Conservation (phyloP, 495 filamentous ascomycete genomes). For the Terfezia boudieri region DNA sequence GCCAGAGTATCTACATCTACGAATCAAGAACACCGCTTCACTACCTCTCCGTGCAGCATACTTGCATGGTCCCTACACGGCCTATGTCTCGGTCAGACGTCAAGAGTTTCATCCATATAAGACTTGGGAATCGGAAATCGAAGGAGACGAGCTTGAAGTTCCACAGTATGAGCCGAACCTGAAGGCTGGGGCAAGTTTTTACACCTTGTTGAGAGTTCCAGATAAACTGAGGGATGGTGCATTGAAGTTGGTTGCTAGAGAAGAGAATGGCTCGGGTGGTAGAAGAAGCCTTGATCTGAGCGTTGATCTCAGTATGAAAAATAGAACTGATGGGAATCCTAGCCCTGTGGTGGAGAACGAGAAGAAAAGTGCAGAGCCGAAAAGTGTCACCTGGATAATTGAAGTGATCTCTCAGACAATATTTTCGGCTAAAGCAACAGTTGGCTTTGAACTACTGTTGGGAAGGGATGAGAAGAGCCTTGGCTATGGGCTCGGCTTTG, state of each 20-base stretch:
- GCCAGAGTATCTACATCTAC: conserved; percentile 53
- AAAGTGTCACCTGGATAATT: conserved; percentile 63
- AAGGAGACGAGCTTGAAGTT: conserved; percentile 1
- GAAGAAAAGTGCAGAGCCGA: conserved; percentile 13
- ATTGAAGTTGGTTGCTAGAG: conserved; percentile 6
- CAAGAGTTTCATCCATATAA: conserved; percentile 14
- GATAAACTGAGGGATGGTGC: conserved; percentile 21
- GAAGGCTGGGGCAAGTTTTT: conserved; percentile 77
- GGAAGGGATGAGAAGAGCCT: conserved; percentile 67
- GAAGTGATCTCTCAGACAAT: conserved; percentile 82
- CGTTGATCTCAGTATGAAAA: too few relatives aligned
- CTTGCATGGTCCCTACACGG: conserved; percentile 81
- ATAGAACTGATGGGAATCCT: conserved; percentile 19
- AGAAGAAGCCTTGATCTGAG: too few relatives aligned
- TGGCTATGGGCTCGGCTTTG: conserved; percentile 28
- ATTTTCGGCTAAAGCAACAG: conserved; percentile 67
- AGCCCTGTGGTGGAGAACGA: conserved; percentile 11
- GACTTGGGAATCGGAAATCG: conserved; percentile 3
- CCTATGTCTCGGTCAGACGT: conserved; percentile 50
- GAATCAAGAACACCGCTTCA: conserved; percentile 77
- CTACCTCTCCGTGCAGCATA: conserved; percentile 83
- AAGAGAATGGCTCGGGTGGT: too few relatives aligned
- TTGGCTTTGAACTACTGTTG: conserved; percentile 75
- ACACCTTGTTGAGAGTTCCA: conserved; percentile 53
- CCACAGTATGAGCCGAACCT: conserved; percentile 65